These are phyloP conservation scores for Chenopodium formosanum DNA, from an alignment of 148 eudicot genomes.

Conservation along the genomic window DNA sequence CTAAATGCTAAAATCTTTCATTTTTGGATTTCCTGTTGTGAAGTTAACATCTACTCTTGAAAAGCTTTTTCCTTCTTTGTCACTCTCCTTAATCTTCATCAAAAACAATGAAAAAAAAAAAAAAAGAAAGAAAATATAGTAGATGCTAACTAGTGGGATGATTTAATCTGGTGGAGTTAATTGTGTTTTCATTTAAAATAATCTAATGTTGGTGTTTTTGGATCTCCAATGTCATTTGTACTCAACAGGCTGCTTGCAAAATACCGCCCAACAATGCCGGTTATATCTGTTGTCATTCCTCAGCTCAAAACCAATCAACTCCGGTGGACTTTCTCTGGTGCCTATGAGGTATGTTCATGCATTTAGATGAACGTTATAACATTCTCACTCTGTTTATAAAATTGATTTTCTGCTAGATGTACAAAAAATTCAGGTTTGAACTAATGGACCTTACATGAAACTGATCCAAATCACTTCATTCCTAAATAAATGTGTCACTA, in stretches of 20 bases:
- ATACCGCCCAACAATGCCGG: conserved; percentile 94
- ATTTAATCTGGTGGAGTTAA: background rate
- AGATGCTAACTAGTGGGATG: background rate
- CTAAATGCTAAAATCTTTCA: background rate
- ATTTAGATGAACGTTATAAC: background rate
- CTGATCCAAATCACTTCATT: background rate
- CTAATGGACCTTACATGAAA: background rate
- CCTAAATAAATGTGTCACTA: no score
- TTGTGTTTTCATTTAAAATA: background rate
- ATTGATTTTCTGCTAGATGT: background rate
- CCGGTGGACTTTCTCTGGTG: conserved; percentile 83
- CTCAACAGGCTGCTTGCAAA: conserved; percentile 77
- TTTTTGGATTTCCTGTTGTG: background rate
- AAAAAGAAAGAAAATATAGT: background rate
- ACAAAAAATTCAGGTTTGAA: background rate
- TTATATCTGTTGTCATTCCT: conserved; percentile 84
- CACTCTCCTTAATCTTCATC: background rate
- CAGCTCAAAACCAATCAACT: conserved; percentile 82
- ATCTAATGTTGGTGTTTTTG: background rate
- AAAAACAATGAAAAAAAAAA: background rate
- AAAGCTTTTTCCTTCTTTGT: background rate
- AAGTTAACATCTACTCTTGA: background rate
- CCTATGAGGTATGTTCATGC: conserved; percentile 63
- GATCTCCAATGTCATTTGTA: background rate
- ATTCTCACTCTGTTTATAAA: background rate